These are phyloP conservation scores for Starmerella kuoi DNA, from an alignment of 805 yeast genomes.

Conservation along the genomic window DNA sequence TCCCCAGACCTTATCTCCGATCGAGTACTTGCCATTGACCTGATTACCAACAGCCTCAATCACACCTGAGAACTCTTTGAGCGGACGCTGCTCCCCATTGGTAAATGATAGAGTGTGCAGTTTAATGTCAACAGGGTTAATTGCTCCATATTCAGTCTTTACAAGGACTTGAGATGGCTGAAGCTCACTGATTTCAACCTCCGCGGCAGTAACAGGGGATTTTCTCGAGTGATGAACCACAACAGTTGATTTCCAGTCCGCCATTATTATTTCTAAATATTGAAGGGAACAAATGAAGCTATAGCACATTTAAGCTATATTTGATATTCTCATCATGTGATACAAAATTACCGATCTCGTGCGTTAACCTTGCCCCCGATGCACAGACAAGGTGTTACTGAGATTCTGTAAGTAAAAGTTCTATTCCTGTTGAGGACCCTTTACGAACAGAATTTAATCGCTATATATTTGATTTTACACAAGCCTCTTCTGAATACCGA, in stretches of 20 bases:
- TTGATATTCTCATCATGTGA: too few species aligned
- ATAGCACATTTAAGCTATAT: background rate
- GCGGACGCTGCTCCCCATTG: conserved; percentile 39
- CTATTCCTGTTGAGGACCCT: too few species aligned
- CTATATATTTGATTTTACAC: too few species aligned
- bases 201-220: conserved; percentile 1
- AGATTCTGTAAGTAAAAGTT: too few species aligned
- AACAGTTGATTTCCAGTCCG: background rate
- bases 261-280: background rate
- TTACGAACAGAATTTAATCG: too few species aligned
- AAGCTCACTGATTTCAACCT: conserved; percentile 4
- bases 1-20: conserved; percentile 60
- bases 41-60: conserved; percentile 44
- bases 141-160: conserved; percentile 44
- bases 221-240: conserved; percentile 9
- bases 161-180: conserved; percentile 32
- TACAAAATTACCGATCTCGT: too few species aligned
- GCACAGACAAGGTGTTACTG: too few species aligned
- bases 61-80: conserved; percentile 57
- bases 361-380: too few species aligned
- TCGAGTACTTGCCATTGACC: conserved; percentile 31
- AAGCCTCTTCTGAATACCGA: too few species aligned
- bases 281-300: background rate
- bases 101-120: conserved; percentile 27
- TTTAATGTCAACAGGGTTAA: conserved; percentile 57